These are phyloP conservation scores for Rhododendron kiyosumense DNA, from an alignment of 148 eudicot genomes.

Conservation along the genomic window DNA sequence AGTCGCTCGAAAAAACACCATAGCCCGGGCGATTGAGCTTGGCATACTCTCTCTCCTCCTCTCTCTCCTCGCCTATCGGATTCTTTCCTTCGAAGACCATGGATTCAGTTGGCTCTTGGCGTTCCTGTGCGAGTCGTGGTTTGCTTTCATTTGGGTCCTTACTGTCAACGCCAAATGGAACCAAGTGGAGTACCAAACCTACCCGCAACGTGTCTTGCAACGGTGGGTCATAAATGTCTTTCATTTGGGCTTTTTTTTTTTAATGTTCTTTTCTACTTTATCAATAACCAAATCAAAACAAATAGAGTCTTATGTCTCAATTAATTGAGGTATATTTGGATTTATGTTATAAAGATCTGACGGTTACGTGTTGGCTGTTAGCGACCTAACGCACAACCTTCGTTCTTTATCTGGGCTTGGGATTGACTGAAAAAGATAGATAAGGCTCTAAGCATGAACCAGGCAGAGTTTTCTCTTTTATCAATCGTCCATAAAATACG, in stretches of 20 bases:
- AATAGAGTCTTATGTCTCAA: too few species aligned
- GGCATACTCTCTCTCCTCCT: conserved; percentile 14
- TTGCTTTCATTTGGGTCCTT: conserved; percentile 22
- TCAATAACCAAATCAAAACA: too few species aligned
- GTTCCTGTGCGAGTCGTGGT: conserved; percentile 26
- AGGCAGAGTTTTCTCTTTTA: too few species aligned
- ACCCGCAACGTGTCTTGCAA: conserved; percentile 11
- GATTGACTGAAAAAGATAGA: too few species aligned
- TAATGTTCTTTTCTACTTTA: too few species aligned
- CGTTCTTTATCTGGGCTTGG: too few species aligned
- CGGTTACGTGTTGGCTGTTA: too few species aligned
- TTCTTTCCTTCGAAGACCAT: conserved; percentile 12
- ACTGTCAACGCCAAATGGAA: conserved; percentile 22
- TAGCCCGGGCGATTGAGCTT: conserved; percentile 13
- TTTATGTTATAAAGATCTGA: too few species aligned
- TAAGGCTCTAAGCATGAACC: too few species aligned
- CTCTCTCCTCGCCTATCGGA: conserved; percentile 15
- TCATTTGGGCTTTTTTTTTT: neutral
- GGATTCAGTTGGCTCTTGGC: conserved; percentile 26
- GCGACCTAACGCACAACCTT: too few species aligned
- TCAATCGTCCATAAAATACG: too few species aligned
- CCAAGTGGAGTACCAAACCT: conserved; percentile 10
- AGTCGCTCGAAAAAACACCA: conserved; percentile 1
- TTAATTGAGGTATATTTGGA: too few species aligned
- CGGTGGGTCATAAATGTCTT: neutral